Base-by-base conservation (phyloP, 164 flowering plant genomes). In the Vitis rupestris region DNA sequence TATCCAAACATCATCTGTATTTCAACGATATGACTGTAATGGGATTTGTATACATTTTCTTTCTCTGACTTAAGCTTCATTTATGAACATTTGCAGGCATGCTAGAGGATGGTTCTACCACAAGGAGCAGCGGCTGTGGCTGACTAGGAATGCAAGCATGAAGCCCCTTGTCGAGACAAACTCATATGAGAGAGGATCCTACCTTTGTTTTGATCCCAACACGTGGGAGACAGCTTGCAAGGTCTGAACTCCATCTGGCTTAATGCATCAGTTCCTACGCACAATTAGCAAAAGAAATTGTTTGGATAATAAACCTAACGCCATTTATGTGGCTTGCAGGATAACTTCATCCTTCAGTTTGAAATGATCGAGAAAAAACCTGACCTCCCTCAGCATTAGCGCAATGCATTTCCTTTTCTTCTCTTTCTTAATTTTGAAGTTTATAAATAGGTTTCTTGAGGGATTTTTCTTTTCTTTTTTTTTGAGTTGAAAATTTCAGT, bases 41-140 rank as follows among this genome's bases (percentile, higher is more conserved):
- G 44, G 44, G 7, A 37, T 37, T 62, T 2, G 13, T 29, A 2
- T 59, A 5, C 10, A 10, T 4, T 19, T 16, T 64, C 31, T 8
- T 27, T 2, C 19, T 63, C 11, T 29, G 7, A 50, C 17, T 23
- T 3, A 9, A 64, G 19, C 29, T 52, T 23, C 13, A 44, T 16
- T 17, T 59, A 6, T 37, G 44, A 37, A 37, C 44, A 37, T 50
- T 70, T 52, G 75, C 86, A 89, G 92, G 64, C 72, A 85, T 59
- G 79, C 82, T 51, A 81, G 90, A 78, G 84, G 86, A 12, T 89
- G 94, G 94, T 78, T 89, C 55, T 87, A 85, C 65, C 94, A 87
- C 79, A 83, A 81, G 64, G 92, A 89, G 65, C 83, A 73, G 9
- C 72, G 89, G 17, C 44, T 73, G 27, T 89, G 94, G 94, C 80